Evolutionary conservation across 805 yeast genomes (phyloP).

Genomic region (Nakazawaea populi): DNA sequence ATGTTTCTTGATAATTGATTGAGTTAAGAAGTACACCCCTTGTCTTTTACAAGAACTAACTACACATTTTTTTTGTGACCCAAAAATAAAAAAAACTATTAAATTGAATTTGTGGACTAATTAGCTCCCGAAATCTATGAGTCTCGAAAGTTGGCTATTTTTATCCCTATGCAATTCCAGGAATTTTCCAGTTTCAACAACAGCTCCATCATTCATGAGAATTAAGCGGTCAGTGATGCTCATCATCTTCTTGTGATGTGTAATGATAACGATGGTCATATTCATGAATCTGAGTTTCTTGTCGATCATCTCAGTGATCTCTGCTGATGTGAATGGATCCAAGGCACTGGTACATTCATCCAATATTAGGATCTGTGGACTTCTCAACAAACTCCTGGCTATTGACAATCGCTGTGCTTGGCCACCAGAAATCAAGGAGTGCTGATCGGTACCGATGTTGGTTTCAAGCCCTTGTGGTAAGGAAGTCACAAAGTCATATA

Average conservation of each 20-base stretch:
- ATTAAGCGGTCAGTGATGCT: slow-evolving; percentile 45
- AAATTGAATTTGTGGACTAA: neutral
- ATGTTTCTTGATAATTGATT: neutral
- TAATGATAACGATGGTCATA: slow-evolving; percentile 52
- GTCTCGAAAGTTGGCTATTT: slow-evolving; percentile 11
- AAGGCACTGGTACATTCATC: slow-evolving; percentile 92
- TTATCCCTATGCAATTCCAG: slow-evolving; percentile 7
- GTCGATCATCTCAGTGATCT: slow-evolving; percentile 44
- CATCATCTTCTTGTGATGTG: slow-evolving; percentile 72
- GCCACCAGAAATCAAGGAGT: slow-evolving; percentile 71
- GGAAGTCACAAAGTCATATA: slow-evolving; percentile 46
- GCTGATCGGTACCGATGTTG: slow-evolving; percentile 40
- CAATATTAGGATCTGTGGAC: slow-evolving; percentile 59
- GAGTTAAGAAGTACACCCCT: too few relatives aligned
- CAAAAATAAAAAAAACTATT: neutral
- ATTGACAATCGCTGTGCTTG: slow-evolving; percentile 83
- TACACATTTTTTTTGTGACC: neutral
- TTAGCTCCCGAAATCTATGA: neutral
- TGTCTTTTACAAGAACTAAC: neutral
- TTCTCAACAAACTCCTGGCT: slow-evolving; percentile 71
- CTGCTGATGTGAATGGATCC: slow-evolving; percentile 54
- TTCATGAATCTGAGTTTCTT: slow-evolving; percentile 22
- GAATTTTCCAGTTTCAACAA: slow-evolving; percentile 39
- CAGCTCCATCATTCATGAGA: slow-evolving; percentile 40
- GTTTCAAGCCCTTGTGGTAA: slow-evolving; percentile 60